These are phyloP conservation scores for Penicillium expansum DNA, from an alignment of 2,329 filamentous ascomycete species.

Conservation along the genomic window DNA sequence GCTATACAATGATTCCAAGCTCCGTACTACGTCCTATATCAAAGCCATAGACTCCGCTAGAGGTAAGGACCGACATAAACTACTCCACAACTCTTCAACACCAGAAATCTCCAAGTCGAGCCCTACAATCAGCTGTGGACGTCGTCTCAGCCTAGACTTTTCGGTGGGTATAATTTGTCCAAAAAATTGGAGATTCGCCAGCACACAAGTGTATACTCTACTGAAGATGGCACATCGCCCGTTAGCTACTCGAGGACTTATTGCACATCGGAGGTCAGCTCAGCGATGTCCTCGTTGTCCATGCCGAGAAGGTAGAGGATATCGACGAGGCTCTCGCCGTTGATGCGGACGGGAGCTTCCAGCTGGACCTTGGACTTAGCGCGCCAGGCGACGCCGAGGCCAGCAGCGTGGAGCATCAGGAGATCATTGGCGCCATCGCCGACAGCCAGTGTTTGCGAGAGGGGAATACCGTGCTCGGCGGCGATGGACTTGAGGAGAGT, in stretches of 20 bases:
- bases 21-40: not conserved
- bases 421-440: constrained; percentile 66
- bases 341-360: constrained; percentile 59
- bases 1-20: not conserved
- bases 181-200: not conserved
- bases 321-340: constrained; percentile 57
- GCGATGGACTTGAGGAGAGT: constrained; percentile 56
- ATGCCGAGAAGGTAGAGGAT: constrained; percentile 59
- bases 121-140: not conserved
- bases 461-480: constrained; percentile 52
- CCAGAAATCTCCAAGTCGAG: not conserved
- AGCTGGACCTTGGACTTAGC: constrained; percentile 64
- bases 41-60: not conserved
- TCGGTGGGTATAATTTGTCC: not conserved
- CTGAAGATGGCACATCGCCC: not conserved
- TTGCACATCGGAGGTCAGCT: constrained; percentile 34
- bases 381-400: constrained; percentile 61
- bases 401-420: constrained; percentile 62
- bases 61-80: not conserved
- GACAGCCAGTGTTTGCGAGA: constrained; percentile 57
- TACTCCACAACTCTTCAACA: not conserved
- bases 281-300: constrained; percentile 49
- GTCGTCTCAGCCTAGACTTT: not conserved
- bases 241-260: constrained; percentile 5
- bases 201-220: not conserved